Evolutionary conservation across 2,329 filamentous ascomycete species (phyloP).

Genomic region (Xylariales sp.): DNA sequence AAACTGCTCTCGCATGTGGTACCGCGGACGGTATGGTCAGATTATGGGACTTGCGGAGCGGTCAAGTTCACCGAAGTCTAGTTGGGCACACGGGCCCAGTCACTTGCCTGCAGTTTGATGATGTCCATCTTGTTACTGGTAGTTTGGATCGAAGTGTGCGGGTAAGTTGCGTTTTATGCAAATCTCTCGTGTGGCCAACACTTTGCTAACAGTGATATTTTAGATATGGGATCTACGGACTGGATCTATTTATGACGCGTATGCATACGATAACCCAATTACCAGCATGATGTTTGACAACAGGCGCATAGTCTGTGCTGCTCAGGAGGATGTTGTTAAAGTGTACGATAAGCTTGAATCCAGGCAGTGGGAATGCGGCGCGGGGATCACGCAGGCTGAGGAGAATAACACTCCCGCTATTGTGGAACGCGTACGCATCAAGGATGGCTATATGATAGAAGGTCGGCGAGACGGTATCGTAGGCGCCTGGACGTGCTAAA

Average conservation of each 20-base stretch:
- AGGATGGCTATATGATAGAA: slow-evolving; percentile 91
- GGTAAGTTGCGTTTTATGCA: slow-evolving; percentile 68
- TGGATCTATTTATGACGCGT: slow-evolving; percentile 91
- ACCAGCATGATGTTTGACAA: slow-evolving; percentile 97
- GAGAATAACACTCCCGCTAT: slow-evolving; percentile 60
- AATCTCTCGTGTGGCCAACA: background rate
- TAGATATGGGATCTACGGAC: slow-evolving; percentile 99
- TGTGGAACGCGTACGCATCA: slow-evolving; percentile 83
- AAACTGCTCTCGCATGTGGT: slow-evolving; percentile 90
- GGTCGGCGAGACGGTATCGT: slow-evolving; percentile 83
- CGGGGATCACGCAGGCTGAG: slow-evolving; percentile 67
- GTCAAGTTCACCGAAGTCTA: slow-evolving; percentile 92
- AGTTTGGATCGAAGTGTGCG: slow-evolving; percentile 89
- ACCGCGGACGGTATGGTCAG: slow-evolving; percentile 97
- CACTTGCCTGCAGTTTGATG: slow-evolving; percentile 92
- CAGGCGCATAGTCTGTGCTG: slow-evolving; percentile 83
- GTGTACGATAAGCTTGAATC: slow-evolving; percentile 98
- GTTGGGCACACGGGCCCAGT: slow-evolving; percentile 95
- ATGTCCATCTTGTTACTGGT: slow-evolving; percentile 89
- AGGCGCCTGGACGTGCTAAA: slow-evolving; percentile 67
- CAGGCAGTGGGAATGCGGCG: slow-evolving; percentile 92
- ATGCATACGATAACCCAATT: slow-evolving; percentile 87
- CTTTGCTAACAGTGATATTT: slow-evolving; percentile 20
- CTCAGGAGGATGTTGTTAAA: slow-evolving; percentile 90
- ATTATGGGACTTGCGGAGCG: slow-evolving; percentile 92